These are phyloP conservation scores for Allium sativum DNA, from an alignment of 106 monocot genomes.

Conservation along the genomic window DNA sequence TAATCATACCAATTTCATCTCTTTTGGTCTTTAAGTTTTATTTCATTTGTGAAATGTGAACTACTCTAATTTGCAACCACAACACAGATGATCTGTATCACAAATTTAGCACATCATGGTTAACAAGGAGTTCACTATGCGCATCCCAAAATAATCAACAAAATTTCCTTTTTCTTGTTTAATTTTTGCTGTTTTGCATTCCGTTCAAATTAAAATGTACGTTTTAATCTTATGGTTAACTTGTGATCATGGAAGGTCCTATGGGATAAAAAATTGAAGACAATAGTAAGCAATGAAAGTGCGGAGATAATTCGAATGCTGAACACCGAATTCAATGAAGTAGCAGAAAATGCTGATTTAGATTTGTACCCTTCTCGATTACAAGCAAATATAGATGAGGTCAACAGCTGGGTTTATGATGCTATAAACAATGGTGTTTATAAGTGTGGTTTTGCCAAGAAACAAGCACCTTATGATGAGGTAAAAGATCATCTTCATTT, in stretches of 20 bases:
- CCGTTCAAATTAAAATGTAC: not conserved
- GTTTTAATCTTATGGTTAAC: not conserved
- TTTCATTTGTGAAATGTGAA: too few relatives aligned
- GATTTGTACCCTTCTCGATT: constrained; percentile 75
- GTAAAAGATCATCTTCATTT: constrained; percentile 18
- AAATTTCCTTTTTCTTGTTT: not conserved
- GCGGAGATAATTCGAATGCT: constrained; percentile 89
- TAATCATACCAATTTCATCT: too few relatives aligned
- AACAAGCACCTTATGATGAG: constrained; percentile 91
- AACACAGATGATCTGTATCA: too few relatives aligned
- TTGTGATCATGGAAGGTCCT: constrained; percentile 46
- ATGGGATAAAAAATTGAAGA: constrained; percentile 91
- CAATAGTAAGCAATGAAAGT: constrained; percentile 93
- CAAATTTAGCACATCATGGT: too few relatives aligned
- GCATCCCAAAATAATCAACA: too few relatives aligned
- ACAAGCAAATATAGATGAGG: constrained; percentile 51
- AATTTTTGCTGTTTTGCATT: not conserved
- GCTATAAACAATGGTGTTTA: constrained; percentile 94
- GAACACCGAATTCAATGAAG: constrained; percentile 78
- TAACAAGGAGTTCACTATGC: too few relatives aligned
- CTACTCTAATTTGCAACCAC: too few relatives aligned
- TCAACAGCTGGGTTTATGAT: constrained; percentile 86
- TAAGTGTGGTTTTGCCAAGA: constrained; percentile 86
- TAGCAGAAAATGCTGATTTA: constrained; percentile 67
- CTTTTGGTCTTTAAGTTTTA: too few relatives aligned